phyloP scores from a whole-genome alignment of 2,329 filamentous ascomycete genomes.

The Teratosphaeria viscida region DNA sequence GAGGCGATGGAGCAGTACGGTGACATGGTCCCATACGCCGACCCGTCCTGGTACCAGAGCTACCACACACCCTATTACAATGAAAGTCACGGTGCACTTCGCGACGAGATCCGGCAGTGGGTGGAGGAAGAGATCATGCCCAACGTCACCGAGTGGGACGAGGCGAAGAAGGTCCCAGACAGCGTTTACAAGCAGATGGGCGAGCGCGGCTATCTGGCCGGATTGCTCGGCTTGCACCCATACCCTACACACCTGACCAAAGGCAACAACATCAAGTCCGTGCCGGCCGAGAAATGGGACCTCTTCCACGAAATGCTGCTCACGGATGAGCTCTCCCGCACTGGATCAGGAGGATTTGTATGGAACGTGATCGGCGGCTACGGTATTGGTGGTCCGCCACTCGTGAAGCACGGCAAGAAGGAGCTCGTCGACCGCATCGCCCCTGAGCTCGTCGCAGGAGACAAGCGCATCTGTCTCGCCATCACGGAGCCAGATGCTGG shows the following conservation, averaged over 20 bases:
- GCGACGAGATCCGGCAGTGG: slow-evolving; percentile 86
- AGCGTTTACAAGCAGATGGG: slow-evolving; percentile 94
- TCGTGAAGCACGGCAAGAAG: slow-evolving; percentile 87
- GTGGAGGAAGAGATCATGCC: slow-evolving; percentile 83
- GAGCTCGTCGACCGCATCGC: slow-evolving; percentile 75
- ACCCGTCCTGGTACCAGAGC: slow-evolving; percentile 62
- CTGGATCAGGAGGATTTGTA: slow-evolving; percentile 82
- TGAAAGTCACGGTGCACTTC: slow-evolving; percentile 81
- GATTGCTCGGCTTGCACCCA: slow-evolving; percentile 65
- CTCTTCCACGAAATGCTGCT: slow-evolving; percentile 95
- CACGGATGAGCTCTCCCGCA: slow-evolving; percentile 85
- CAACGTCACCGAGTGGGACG: slow-evolving; percentile 91
- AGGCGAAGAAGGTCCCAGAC: slow-evolving; percentile 79
- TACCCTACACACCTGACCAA: slow-evolving; percentile 65
- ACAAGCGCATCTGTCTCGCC: slow-evolving; percentile 95
- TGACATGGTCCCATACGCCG: slow-evolving; percentile 77
- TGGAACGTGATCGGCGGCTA: slow-evolving; percentile 98
- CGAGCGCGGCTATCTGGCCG: slow-evolving; percentile 83
- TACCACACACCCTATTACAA: slow-evolving; percentile 97
- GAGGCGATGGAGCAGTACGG: slow-evolving; percentile 79
- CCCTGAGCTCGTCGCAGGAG: slow-evolving; percentile 76
- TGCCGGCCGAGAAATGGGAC: slow-evolving; percentile 85
- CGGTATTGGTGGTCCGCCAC: slow-evolving; percentile 83
- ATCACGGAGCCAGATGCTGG: slow-evolving; percentile 95
- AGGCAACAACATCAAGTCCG: slow-evolving; percentile 61